Conservation (phyloP, 139 green algal species). For the Chlorella vulgaris region DNA sequence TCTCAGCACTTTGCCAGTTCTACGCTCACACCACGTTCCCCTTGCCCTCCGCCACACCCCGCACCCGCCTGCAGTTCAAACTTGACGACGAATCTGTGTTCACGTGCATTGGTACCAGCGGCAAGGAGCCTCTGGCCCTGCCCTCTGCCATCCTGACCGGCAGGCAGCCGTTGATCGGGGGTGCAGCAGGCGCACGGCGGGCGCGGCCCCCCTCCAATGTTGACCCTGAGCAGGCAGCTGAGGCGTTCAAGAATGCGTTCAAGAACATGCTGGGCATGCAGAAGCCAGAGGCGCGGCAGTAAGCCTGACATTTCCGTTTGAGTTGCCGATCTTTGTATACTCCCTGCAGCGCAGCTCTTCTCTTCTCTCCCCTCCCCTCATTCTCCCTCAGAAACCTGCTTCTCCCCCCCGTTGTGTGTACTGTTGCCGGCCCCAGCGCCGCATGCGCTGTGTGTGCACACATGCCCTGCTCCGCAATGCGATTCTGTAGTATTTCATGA, state of each 20-base stretch:
- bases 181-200: too few species aligned
- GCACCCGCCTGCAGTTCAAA: constrained; percentile 53
- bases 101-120: constrained; percentile 81
- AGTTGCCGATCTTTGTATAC: neutral
- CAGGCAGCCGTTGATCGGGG: too few species aligned
- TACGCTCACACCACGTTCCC: too few species aligned
- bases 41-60: too few species aligned
- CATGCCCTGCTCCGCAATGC: too few species aligned
- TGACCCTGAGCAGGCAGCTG: neutral
- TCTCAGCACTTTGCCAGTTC: too few species aligned
- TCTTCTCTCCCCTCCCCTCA: neutral
- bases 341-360: neutral
- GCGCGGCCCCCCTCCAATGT: constrained; percentile 8
- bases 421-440: too few species aligned
- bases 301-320: neutral
- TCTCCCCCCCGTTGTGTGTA: too few species aligned
- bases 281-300: neutral
- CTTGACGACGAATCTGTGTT: constrained; percentile 73
- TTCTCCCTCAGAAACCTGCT: too few species aligned
- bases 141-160: constrained; percentile 31
- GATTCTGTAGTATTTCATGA: too few species aligned
- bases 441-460: too few species aligned
- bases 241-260: neutral
- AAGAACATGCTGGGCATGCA: constrained; percentile 5
- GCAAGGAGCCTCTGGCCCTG: constrained; percentile 38